These are phyloP conservation scores for Metschnikowia peoriensis DNA, from an alignment of 805 yeast species.

Conservation along the genomic window DNA sequence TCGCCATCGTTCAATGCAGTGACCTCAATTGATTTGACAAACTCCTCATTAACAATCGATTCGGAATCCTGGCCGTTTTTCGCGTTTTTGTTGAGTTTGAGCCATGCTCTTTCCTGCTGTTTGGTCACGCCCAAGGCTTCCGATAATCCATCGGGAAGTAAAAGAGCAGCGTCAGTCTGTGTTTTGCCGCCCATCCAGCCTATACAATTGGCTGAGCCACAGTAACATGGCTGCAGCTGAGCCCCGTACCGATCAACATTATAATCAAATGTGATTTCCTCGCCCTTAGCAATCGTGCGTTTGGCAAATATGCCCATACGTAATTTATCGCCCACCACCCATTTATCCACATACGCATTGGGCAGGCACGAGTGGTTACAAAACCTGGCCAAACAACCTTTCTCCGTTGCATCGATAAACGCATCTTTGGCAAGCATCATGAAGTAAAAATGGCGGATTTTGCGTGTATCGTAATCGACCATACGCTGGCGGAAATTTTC, in stretches of 20 bases:
- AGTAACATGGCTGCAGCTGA: slow-evolving; percentile 87
- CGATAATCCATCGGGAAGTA: slow-evolving; percentile 77
- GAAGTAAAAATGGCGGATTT: slow-evolving; percentile 82
- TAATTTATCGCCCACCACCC: slow-evolving; percentile 90
- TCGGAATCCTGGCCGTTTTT: slow-evolving; percentile 51
- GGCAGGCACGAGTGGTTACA: slow-evolving; percentile 96
- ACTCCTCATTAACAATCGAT: slow-evolving; percentile 59
- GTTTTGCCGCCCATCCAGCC: slow-evolving; percentile 96
- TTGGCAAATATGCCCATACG: slow-evolving; percentile 95
- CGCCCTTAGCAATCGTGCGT: slow-evolving; percentile 67
- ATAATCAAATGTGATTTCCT: slow-evolving; percentile 89
- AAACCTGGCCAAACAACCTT: slow-evolving; percentile 87
- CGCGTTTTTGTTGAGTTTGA: slow-evolving; percentile 54
- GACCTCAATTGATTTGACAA: slow-evolving; percentile 58
- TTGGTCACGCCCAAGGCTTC: slow-evolving; percentile 81
- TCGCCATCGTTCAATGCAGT: slow-evolving; percentile 52
- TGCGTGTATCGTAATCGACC: slow-evolving; percentile 66
- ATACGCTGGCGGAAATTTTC: slow-evolving; percentile 68
- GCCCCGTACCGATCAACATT: slow-evolving; percentile 97
- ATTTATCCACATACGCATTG: slow-evolving; percentile 91
- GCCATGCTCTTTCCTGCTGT: slow-evolving; percentile 68
- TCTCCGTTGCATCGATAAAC: slow-evolving; percentile 90
- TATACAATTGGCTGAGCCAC: slow-evolving; percentile 89
- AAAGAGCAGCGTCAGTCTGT: slow-evolving; percentile 85
- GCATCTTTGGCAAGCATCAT: slow-evolving; percentile 94